Evolutionary conservation across 2,329 filamentous ascomycete genomes (phyloP).

Genomic region (Colletotrichum sp.): DNA sequence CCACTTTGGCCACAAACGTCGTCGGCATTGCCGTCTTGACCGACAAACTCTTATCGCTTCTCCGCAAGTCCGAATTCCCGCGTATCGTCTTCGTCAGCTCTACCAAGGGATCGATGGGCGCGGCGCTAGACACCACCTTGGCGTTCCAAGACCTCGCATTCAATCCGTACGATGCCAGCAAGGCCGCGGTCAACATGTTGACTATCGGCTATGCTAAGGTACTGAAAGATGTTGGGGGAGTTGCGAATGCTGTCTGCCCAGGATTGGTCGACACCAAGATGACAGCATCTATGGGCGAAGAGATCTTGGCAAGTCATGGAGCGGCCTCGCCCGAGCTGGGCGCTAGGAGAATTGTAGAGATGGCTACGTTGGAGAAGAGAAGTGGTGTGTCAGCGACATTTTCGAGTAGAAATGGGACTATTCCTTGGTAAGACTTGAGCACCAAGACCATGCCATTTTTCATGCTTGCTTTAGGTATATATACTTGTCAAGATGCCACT

Average conservation of each 20-base stretch:
- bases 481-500: neutral
- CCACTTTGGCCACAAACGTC: neutral
- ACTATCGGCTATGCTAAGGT: neutral
- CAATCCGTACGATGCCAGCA: neutral
- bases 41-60: neutral
- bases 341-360: neutral
- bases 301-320: neutral
- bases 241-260: neutral
- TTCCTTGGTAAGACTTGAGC: neutral
- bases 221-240: neutral
- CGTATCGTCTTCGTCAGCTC: neutral
- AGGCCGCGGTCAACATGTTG: neutral
- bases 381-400: neutral
- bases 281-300: neutral
- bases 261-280: neutral
- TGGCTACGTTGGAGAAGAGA: neutral
- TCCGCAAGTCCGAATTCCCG: neutral
- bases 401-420: neutral
- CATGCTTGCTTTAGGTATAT: neutral
- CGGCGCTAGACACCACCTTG: neutral
- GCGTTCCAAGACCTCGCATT: neutral
- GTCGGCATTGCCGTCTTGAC: neutral
- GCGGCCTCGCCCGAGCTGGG: neutral
- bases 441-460: neutral
- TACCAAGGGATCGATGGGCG: neutral